Evolutionary conservation across 2,329 filamentous ascomycete genomes (phyloP), one percentile per base, ranked within the genome.

Genomic region (Pyrenophora teres): DNA sequence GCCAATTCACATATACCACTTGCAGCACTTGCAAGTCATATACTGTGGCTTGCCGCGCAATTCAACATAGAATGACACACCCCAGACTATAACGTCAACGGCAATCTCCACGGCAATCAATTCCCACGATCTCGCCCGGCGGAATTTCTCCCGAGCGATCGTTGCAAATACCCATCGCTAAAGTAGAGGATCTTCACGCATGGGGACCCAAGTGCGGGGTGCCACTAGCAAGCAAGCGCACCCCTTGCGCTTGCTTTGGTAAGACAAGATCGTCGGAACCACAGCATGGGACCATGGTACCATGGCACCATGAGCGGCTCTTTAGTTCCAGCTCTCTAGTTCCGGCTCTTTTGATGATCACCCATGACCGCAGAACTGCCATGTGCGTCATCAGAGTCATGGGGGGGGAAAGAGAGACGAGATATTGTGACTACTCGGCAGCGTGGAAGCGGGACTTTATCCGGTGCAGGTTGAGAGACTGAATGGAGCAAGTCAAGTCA

Each of bases 151-250:
- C 42, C 33, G 42, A 45, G 33, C 42, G 42, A 45, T 45, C 42
- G 33, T 19, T 18, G 33, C 27, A 30, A 30, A 36, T 31, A 36
- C 33, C 18, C 36, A 38, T 45, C 42, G 42, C 42, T 45, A 36
- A 30, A 10, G 32, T 15, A 45, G 37, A 33, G 27, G 42, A 45
- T 45, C 33, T 45, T 45, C 42, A 37, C 42, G 23, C 21, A 45
- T 45, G 27, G 42, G 42, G 19, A 45, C 42, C 33, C 23, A 30
- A 45, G 37, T 45, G 42, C 42, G 42, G 42, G 42, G 42, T 38
- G 25, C 32, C 16, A 27, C 42, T 45, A 45, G 23, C n/a, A 27
- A 37, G 33, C 42, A 21, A 33, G 12, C 27, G 27, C 27, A 9
- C 27, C 42, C 42, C 42, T 30, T 30, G 27, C 8, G 10, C 31